Evolutionary conservation across 805 yeast genomes (phyloP), one percentile per base, ranked within the genome.

Genomic region (Tetrapisispora namnaoensis): DNA sequence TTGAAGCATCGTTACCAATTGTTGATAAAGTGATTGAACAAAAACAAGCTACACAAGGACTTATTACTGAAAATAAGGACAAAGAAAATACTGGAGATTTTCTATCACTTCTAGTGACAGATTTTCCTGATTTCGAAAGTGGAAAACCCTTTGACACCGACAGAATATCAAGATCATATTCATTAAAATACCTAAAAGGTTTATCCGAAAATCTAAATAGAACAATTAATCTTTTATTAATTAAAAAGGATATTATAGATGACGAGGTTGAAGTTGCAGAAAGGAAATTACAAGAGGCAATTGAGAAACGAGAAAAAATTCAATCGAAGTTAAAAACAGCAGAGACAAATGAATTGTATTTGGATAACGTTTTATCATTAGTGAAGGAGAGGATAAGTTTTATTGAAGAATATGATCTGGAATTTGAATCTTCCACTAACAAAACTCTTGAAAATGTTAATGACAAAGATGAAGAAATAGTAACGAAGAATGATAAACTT

Each of bases 251-350:
- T 20, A 62, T 82, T 37, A 79, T 86, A 0, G 73, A 85, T 1
- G 71, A 71, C 55, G 90, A 84, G 57, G 79, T 84, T 32, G 66
- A 70, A 45, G 90, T 81, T 48, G 70, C 84, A 35, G 91, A 84
- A 60, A 60, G 59, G 36, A 75, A 79, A 54, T 75, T 84, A 37
- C 70, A 72, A 41, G 73, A 71, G 54, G 58, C 83, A 40, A 76
- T 78, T 49, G 53, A 65, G 18, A 68, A 74, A 67, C 70, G 90
- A 44, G 71, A 74, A 48, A 55, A 72, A 14, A 76, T 80, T 30
- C 79, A 82, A 57, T 77, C 79, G 51, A 69, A 77, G 54, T 76
- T 84, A 39, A 81, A 82, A 2, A 66, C 66, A 30, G 71, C 80
- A 48, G 91, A 84, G 61, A 76, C 75, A 52, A 76, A 78, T 54